A percentile compares a stretch with the other conserved stretches of the same genome.
phyloP scores from a whole-genome alignment of 2,329 filamentous ascomycete genomes.

The Clonostachys solani region DNA sequence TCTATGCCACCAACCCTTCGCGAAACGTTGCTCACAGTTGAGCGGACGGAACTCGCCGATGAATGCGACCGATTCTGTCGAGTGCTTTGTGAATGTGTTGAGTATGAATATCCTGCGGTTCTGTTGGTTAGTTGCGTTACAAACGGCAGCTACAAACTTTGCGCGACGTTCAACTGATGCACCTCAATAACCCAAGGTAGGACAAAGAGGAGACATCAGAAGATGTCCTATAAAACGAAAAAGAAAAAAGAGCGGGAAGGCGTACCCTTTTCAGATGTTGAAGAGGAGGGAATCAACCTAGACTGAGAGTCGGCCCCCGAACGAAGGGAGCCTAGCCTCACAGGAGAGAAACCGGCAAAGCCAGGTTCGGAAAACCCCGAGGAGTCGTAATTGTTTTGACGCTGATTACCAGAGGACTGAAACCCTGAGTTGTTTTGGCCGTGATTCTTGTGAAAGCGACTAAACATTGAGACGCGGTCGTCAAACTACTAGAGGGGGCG shows the following conservation, averaged over 20 bases:
- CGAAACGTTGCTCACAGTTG: slow-evolving; percentile 20
- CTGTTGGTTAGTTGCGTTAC: too few relatives aligned
- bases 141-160: too few relatives aligned
- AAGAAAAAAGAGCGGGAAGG: too few relatives aligned
- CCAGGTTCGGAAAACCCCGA: not conserved
- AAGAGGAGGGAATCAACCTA: too few relatives aligned
- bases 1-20: slow-evolving; percentile 29
- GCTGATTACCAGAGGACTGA: slow-evolving; percentile 3
- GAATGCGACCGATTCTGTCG: slow-evolving; percentile 14
- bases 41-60: slow-evolving; percentile 24
- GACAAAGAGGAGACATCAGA: too few relatives aligned
- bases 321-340: not conserved
- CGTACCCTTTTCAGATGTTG: too few relatives aligned
- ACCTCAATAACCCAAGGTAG: too few relatives aligned
- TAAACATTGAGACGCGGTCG: slow-evolving; percentile 26
- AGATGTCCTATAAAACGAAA: too few relatives aligned
- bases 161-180: too few relatives aligned
- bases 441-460: slow-evolving; percentile 21
- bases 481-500: not conserved
- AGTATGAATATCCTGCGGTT: too few relatives aligned
- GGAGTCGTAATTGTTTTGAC: not conserved
- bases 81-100: too few relatives aligned
- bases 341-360: not conserved
- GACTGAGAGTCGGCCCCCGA: not conserved
- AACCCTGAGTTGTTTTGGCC: slow-evolving; percentile 10